phyloP scores from a whole-genome alignment of 225 moss, liverwort and hornwort genomes.

The Anthoceros angustus region DNA sequence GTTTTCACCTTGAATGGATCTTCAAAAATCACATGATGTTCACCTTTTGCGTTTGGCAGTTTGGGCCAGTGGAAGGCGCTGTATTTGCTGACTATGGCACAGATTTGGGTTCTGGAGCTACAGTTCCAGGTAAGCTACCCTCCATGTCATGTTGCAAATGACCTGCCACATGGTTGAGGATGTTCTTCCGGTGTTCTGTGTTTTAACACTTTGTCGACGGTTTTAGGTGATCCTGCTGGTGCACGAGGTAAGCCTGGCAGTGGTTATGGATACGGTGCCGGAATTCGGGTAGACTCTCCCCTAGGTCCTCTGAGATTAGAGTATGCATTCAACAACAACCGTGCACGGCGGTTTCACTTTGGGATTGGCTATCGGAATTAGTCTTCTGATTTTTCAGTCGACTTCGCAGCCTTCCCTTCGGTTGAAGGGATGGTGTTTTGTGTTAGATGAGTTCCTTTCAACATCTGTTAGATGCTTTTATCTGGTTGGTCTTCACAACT shows the following conservation, averaged over 20 bases:
- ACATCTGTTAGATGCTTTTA: too few relatives aligned
- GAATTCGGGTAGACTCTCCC: slow-evolving; percentile 92
- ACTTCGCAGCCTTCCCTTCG: too few relatives aligned
- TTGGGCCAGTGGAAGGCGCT: slow-evolving; percentile 97
- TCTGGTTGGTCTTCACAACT: too few relatives aligned
- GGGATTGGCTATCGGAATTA: slow-evolving; percentile 93
- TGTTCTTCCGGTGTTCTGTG: neutral
- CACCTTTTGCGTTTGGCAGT: slow-evolving; percentile 16
- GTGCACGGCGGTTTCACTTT: slow-evolving; percentile 88
- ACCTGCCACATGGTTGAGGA: neutral
- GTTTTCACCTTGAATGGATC: neutral
- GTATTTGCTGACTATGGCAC: slow-evolving; percentile 95
- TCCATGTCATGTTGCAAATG: neutral
- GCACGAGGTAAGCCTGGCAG: slow-evolving; percentile 85
- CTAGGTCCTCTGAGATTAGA: slow-evolving; percentile 90
- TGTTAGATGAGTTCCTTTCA: too few relatives aligned
- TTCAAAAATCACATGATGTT: neutral
- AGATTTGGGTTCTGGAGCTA: slow-evolving; percentile 90
- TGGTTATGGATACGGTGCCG: slow-evolving; percentile 96
- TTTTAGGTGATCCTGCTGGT: slow-evolving; percentile 84
- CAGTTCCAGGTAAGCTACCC: slow-evolving; percentile 62
- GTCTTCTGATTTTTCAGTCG: neutral
- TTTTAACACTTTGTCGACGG: slow-evolving; percentile 2
- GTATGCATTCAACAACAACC: slow-evolving; percentile 83
- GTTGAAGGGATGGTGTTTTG: too few relatives aligned